Conservation (phyloP, 129 eudicot genomes). For the Deinandra increscens region DNA sequence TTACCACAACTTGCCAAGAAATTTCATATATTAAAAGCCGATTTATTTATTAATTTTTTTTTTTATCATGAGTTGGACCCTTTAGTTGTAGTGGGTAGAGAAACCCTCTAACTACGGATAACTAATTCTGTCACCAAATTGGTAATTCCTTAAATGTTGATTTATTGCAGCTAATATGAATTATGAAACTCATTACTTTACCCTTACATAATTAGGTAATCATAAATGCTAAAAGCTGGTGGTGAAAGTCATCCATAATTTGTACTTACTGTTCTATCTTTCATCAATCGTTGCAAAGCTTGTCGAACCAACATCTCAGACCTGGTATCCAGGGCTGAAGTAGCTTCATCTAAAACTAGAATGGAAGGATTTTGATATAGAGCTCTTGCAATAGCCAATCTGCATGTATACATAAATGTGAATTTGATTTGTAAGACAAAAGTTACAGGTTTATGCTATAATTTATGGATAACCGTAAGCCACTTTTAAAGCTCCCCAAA, state of each 20-base stretch:
- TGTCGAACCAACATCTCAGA: conserved; percentile 89
- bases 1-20: too few relatives aligned
- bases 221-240: neutral
- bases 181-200: neutral
- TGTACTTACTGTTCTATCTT: conserved; percentile 64
- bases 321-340: conserved; percentile 82
- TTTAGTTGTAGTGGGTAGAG: too few relatives aligned
- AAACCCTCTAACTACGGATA: too few relatives aligned
- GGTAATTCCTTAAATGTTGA: neutral
- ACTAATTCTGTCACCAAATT: too few relatives aligned
- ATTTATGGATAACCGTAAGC: neutral
- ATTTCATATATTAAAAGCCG: too few relatives aligned
- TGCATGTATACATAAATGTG: conserved; percentile 24
- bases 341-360: conserved; percentile 90
- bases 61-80: too few relatives aligned
- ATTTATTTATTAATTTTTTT: too few relatives aligned
- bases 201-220: neutral
- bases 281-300: conserved; percentile 82
- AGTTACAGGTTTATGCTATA: neutral
- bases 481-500: neutral
- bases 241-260: neutral
- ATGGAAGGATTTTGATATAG: conserved; percentile 84
- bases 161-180: neutral
- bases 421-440: neutral
- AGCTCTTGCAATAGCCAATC: conserved; percentile 94